A percentile compares a stretch with the other conserved stretches of the same genome.
phyloP scores from a whole-genome alignment of 805 yeast species.

The Cyberlindnera xylosilytica region DNA sequence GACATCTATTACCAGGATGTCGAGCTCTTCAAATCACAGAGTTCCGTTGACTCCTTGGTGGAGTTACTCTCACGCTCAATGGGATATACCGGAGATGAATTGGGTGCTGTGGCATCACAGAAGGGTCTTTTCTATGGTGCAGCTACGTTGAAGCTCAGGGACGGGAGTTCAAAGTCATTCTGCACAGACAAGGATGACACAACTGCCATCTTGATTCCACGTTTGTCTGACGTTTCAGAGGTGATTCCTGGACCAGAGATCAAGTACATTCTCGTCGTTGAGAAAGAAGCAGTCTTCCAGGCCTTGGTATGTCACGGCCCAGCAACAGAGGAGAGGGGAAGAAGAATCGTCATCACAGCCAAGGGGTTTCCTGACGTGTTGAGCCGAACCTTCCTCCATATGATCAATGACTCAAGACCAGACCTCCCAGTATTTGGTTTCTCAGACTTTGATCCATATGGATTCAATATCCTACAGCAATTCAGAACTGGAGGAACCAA shows the following conservation, averaged over 20 bases:
- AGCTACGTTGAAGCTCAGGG: conserved; percentile 9
- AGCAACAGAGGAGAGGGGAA: not conserved
- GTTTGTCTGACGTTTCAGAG: conserved; percentile 27
- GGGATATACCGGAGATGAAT: conserved; percentile 33
- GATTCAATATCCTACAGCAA: conserved; percentile 51
- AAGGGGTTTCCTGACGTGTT: conserved; percentile 68
- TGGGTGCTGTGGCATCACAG: conserved; percentile 55
- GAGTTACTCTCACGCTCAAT: conserved; percentile 38
- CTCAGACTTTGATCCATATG: conserved; percentile 69
- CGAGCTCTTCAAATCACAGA: conserved; percentile 45
- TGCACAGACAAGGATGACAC: conserved; percentile 3
- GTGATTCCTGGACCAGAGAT: conserved; percentile 7
- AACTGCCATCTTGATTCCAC: conserved; percentile 38
- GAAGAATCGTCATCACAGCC: conserved; percentile 50
- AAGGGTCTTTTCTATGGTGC: conserved; percentile 55
- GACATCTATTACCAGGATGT: conserved; percentile 66
- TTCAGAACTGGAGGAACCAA: conserved; percentile 32
- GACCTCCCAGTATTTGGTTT: conserved; percentile 39
- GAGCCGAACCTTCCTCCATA: conserved; percentile 43
- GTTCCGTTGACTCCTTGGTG: conserved; percentile 38
- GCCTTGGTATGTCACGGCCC: conserved; percentile 20
- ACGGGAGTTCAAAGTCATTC: conserved; percentile 4
- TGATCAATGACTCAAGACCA: conserved; percentile 25
- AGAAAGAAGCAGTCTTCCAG: conserved; percentile 51
- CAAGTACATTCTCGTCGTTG: conserved; percentile 40